Conservation (phyloP, 2,329 filamentous ascomycete genomes). For the Grosmannia serpens region DNA sequence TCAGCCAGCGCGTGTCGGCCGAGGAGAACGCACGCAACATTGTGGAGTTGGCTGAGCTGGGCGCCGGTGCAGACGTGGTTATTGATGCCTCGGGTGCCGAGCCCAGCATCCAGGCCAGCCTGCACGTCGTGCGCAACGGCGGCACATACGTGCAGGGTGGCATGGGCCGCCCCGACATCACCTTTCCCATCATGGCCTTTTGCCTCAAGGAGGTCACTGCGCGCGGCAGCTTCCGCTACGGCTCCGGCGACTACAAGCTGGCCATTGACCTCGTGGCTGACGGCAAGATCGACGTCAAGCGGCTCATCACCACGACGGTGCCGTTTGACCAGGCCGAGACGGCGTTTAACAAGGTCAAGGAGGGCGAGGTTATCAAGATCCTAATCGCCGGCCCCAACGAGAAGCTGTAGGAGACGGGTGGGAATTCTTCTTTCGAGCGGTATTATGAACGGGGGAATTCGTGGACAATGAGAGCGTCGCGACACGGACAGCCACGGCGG, state of each 20-base stretch:
- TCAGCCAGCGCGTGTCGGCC: conserved; percentile 48
- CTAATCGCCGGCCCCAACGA: conserved; percentile 56
- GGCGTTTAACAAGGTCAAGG: conserved; percentile 78
- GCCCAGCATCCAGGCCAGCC: conserved; percentile 61
- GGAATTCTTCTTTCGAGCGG: too few relatives aligned
- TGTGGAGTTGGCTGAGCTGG: conserved; percentile 48
- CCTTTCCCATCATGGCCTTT: conserved; percentile 81
- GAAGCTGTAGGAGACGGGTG: conserved; percentile 24
- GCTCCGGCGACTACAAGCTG: conserved; percentile 74
- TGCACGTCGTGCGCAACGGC: conserved; percentile 59
- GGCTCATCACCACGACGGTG: conserved; percentile 66
- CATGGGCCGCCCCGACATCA: conserved; percentile 82
- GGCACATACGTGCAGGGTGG: conserved; percentile 77
- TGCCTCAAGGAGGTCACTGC: conserved; percentile 82
- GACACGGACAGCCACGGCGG: too few relatives aligned
- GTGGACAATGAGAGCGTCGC: too few relatives aligned
- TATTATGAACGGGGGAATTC: too few relatives aligned
- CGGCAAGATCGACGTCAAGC: conserved; percentile 70
- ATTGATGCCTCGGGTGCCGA: conserved; percentile 75
- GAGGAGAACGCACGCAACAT: conserved; percentile 65
- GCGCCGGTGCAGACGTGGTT: conserved; percentile 57
- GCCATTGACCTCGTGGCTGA: conserved; percentile 65
- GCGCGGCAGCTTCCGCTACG: conserved; percentile 84
- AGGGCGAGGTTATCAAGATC: conserved; percentile 65
- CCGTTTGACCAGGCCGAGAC: conserved; percentile 72